Evolutionary conservation across 1,139 yeast genomes (phyloP).

Genomic region (Meyerozyma smithsonii): DNA sequence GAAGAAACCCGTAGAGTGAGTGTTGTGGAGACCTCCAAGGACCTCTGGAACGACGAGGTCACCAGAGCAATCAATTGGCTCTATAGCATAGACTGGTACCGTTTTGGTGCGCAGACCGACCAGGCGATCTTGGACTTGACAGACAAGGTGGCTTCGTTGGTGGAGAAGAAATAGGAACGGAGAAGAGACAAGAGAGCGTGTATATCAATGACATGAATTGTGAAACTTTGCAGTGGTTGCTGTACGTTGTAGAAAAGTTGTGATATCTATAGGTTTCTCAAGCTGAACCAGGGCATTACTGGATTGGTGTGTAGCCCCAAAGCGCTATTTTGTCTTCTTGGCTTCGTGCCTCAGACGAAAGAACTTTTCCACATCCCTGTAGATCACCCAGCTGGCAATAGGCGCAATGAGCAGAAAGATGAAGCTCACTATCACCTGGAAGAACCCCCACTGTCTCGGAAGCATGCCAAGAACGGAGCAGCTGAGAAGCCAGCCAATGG

Average conservation of each 20-base stretch:
- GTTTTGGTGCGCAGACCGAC: slow-evolving; percentile 36
- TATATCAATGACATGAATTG: too few relatives aligned
- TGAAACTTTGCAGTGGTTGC: too few relatives aligned
- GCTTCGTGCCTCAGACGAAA: slow-evolving; percentile 22
- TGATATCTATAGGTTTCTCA: too few relatives aligned
- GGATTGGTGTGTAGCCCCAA: too few relatives aligned
- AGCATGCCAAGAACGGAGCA: slow-evolving; percentile 63
- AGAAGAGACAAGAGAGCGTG: too few relatives aligned
- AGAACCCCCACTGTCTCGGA: slow-evolving; percentile 59
- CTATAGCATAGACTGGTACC: slow-evolving; percentile 51
- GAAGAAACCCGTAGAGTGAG: slow-evolving; percentile 18
- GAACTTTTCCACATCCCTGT: slow-evolving; percentile 50
- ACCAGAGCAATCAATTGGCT: slow-evolving; percentile 63
- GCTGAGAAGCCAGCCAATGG: slow-evolving; percentile 78
- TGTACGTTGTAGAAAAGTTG: too few relatives aligned
- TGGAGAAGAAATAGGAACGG: slow-evolving; percentile 21
- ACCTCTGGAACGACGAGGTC: slow-evolving; percentile 79
- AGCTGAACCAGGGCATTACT: too few relatives aligned
- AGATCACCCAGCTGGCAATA: slow-evolving; percentile 49
- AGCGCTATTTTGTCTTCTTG: slow-evolving; percentile 7
- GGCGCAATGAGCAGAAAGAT: slow-evolving; percentile 64
- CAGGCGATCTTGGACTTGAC: slow-evolving; percentile 26
- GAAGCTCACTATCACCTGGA: slow-evolving; percentile 46
- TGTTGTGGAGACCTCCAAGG: slow-evolving; percentile 61
- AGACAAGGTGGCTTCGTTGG: slow-evolving; percentile 23